Evolutionary conservation across 176 grass and related monocot genomes (phyloP).

Genomic region (Cenchrus americanus): DNA sequence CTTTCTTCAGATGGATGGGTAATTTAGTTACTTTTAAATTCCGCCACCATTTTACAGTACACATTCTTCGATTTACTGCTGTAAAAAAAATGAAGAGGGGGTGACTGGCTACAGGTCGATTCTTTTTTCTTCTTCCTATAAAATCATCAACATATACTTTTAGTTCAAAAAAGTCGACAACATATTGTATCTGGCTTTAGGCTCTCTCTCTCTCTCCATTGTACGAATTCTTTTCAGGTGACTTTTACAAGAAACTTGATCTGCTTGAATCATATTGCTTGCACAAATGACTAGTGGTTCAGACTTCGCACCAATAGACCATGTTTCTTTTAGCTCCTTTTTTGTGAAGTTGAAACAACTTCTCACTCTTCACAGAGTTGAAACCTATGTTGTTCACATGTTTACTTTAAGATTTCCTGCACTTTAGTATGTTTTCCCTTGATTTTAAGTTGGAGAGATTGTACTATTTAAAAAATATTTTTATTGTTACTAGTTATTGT

Average conservation of each 20-base stretch:
- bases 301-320: neutral
- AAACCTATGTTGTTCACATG: slow-evolving; percentile 12
- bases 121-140: neutral
- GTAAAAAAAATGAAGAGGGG: neutral
- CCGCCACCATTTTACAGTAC: neutral
- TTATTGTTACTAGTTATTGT: too few relatives aligned
- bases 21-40: neutral
- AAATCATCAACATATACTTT: neutral
- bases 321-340: neutral
- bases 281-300: neutral
- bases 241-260: neutral
- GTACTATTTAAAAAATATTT: neutral
- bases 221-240: too few relatives aligned
- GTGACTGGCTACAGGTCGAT: neutral
- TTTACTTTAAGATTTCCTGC: neutral
- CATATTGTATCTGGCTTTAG: too few relatives aligned
- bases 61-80: neutral
- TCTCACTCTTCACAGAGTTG: neutral
- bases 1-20: neutral
- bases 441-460: slow-evolving; percentile 18
- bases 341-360: slow-evolving; percentile 9
- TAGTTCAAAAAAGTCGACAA: too few relatives aligned
- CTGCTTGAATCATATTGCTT: neutral
- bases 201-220: too few relatives aligned
- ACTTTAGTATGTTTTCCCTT: slow-evolving; percentile 5